phyloP scores from a whole-genome alignment of 177 flowering plant species.

The Telopea speciosissima region DNA sequence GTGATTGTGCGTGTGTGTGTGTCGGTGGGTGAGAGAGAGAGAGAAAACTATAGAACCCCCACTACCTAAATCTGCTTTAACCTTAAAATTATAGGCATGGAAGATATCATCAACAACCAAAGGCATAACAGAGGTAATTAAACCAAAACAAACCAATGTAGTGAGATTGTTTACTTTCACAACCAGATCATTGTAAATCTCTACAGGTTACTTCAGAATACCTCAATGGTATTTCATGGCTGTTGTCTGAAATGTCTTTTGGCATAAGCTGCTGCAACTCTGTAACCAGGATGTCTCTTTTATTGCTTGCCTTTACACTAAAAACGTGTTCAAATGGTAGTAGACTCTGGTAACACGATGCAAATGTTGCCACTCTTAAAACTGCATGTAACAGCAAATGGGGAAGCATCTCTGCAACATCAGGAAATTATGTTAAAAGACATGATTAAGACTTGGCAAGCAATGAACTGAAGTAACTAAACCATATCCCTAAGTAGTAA shows the following conservation, averaged over 20 bases:
- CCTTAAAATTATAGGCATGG: no score
- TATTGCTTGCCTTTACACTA: constrained; percentile 19
- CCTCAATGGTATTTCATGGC: constrained; percentile 47
- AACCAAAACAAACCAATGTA: background rate
- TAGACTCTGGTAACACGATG: constrained; percentile 24
- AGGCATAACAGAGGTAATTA: no score
- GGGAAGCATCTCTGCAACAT: constrained; percentile 36
- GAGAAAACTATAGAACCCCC: background rate
- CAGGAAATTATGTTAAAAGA: constrained; percentile 5
- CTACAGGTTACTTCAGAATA: constrained; percentile 15
- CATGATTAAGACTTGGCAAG: background rate
- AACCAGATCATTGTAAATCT: background rate
- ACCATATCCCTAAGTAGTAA: no score
- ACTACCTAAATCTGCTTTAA: no score
- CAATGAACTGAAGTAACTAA: background rate
- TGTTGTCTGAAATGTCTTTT: constrained; percentile 22
- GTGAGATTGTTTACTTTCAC: background rate
- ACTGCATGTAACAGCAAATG: constrained; percentile 35
- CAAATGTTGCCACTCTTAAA: constrained; percentile 33
- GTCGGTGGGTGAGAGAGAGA: background rate
- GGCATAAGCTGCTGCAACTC: constrained; percentile 32
- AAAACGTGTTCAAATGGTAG: constrained; percentile 16
- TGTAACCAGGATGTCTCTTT: constrained; percentile 19
- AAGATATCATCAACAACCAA: no score
- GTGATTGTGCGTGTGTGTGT: no score